Conservation (phyloP, 306 rosid genomes). For the Prunus campanulata region DNA sequence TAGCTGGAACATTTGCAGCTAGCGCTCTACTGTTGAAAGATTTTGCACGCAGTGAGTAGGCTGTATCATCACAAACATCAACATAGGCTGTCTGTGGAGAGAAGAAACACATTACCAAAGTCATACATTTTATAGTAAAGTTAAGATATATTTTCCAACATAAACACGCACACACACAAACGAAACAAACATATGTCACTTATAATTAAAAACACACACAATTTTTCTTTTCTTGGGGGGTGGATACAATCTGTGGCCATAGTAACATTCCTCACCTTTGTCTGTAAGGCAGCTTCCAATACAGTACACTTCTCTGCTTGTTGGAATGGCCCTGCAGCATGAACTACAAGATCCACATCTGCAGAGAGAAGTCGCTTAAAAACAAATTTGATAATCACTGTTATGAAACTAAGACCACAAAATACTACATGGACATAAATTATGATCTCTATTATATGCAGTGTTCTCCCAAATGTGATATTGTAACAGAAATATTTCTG, state of each 20-base stretch:
- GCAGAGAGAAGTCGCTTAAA: conserved; percentile 23
- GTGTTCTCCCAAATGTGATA: neutral
- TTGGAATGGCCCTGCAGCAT: conserved; percentile 96
- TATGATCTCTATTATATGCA: neutral
- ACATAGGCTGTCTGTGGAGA: conserved; percentile 75
- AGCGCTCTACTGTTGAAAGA: conserved; percentile 56
- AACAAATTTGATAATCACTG: neutral
- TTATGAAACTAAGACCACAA: neutral
- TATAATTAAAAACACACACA: no score
- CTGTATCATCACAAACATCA: conserved; percentile 86
- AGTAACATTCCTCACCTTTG: conserved; percentile 51
- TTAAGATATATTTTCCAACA: neutral
- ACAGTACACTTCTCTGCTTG: conserved; percentile 70
- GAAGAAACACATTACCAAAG: conserved; percentile 13
- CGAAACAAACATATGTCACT: no score
- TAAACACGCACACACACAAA: neutral
- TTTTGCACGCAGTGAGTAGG: conserved; percentile 62
- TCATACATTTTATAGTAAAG: neutral
- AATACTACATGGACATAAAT: neutral
- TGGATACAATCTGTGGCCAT: neutral
- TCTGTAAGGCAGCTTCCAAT: conserved; percentile 84
- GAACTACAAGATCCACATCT: conserved; percentile 92
- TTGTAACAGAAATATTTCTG: neutral
- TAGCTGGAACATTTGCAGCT: conserved; percentile 81
- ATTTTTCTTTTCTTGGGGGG: neutral